Evolutionary conservation across 768 basidiomycete species (phyloP), one percentile per base, ranked within the genome.

Genomic region (Bullera alba): DNA sequence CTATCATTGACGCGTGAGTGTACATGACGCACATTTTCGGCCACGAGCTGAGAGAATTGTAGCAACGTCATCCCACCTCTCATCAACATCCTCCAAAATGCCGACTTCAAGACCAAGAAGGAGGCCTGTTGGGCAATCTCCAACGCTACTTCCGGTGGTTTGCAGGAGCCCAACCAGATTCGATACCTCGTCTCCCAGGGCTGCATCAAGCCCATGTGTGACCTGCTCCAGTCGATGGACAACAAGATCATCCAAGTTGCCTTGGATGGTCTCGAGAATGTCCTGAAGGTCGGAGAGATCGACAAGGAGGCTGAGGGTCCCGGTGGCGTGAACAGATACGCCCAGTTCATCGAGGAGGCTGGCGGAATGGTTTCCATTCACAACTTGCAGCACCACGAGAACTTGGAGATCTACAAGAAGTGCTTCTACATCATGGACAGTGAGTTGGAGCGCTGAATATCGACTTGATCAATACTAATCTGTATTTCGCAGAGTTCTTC

Each of bases 51-150:
- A 14, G 14, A 43, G 17, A 4, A 32, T 22, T 14, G 21, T 22
- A 68, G 69, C 52, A 70, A 73, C 69, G 91, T 99, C 67, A 83
- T 97, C 52, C 93, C 93, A 43, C 93, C 93, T 54, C 83, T 99
- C 56, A 92, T 99, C 79, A 95, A 96, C 77, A 96, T 97, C 64
- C 84, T 99, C 49, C 83, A 84, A 69, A 84, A 95, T 65, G 93
- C 93, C 45, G 95, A 99, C 75, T 97, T 99, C 80, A 97, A 96
- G 79, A 96, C 95, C 39, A 84, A 88, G 73, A 99, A 99, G 76
- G 95, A 99, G 75, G 95, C 95, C 1, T 99, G 92, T 77, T 99
- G 95, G 95, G 95, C 95, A 8, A 89, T 99, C 63, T 95, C 91
- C 35, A 99, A 99, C 73, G 95, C 95, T 5, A 99, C 95, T 21